Base-by-base conservation (phyloP, 495 filamentous ascomycete species). In the Cercophora newfieldiana region DNA sequence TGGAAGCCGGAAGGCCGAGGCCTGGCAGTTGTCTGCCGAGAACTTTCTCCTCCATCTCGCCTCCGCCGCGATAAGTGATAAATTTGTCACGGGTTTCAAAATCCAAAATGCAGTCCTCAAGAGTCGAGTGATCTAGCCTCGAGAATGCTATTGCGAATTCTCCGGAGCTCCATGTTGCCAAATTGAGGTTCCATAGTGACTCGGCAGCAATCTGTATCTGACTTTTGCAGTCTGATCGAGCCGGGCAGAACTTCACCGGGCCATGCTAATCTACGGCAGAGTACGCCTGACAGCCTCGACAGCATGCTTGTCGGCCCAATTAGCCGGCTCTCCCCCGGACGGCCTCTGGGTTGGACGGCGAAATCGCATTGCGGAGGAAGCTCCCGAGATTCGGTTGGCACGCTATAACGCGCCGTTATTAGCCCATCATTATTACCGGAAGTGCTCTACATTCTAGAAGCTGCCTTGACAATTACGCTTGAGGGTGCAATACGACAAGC, bases 311-410 rank as follows among this genome's bases (percentile, higher is more conserved):
- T 54, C 37, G 37, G 58, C 56, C 22, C 25, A 66, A 61, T 66
- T 68, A 73, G 71, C 64, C 72, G 72, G 72, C 71, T 63, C 64
- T 67, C 67, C 72, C 68, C 71, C 69, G 61, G 71, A 72, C 60
- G 50, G 56, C 51, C n/a, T 47, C 33, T 7, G 18, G 31, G 24
- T 29, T 7, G 28, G 16, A 19, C 44, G 37, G 56, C 48, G 47
- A 59, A 49, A 50, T 53, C 21, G 63, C 61, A 64, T 67, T 64
- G 67, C 69, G 67, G 69, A 71, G 69, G 66, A 63, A 54, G 58
- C n/a, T 63, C 58, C 66, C 65, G 62, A 66, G 26, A 31, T 26
- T 61, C 37, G 22, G 19, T 28, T 30, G 37, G 54, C 25, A 53
- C 37, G 37, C 37, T 44, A 44, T 16, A 44, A 44, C 37, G 37